Conservation (phyloP, 257 asterid genomes). For the Anisodus acutangulus region DNA sequence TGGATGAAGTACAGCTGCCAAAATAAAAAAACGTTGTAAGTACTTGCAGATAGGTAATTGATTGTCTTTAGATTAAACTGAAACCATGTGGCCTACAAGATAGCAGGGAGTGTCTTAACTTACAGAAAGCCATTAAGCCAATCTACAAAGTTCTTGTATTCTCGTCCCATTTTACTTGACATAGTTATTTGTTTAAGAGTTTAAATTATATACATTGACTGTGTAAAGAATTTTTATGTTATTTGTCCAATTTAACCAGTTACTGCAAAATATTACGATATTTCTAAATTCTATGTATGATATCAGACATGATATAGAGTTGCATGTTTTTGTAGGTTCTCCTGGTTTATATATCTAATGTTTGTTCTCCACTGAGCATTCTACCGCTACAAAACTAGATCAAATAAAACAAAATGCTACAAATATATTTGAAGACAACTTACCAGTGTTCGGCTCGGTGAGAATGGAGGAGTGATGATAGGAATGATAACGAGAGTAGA, state of each 20-base stretch:
- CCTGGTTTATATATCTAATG: neutral
- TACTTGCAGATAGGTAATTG: neutral
- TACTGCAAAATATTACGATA: too few species aligned
- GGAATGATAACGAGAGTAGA: slow-evolving; percentile 79
- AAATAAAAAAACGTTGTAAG: neutral
- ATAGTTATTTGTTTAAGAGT: too few species aligned
- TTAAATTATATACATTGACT: too few species aligned
- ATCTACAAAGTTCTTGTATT: neutral
- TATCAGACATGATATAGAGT: too few species aligned
- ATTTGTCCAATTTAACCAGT: too few species aligned
- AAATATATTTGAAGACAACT: neutral
- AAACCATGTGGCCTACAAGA: too few species aligned
- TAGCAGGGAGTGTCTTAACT: too few species aligned
- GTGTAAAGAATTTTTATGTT: too few species aligned
- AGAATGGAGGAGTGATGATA: slow-evolving; percentile 87
- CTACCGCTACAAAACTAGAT: neutral
- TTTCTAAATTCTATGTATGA: too few species aligned
- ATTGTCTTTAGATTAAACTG: neutral
- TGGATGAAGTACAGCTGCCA: slow-evolving; percentile 91
- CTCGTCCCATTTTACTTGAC: neutral
- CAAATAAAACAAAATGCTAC: neutral
- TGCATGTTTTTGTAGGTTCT: neutral
- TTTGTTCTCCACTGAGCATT: neutral
- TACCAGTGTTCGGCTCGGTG: slow-evolving; percentile 79
- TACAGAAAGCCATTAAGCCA: neutral